Percentiles rank a stretch among this genome's conserved stretches.
Evolutionary conservation across 352 stramenopile genomes (phyloP).

Genomic region (Nannochloropsis limnetica): DNA sequence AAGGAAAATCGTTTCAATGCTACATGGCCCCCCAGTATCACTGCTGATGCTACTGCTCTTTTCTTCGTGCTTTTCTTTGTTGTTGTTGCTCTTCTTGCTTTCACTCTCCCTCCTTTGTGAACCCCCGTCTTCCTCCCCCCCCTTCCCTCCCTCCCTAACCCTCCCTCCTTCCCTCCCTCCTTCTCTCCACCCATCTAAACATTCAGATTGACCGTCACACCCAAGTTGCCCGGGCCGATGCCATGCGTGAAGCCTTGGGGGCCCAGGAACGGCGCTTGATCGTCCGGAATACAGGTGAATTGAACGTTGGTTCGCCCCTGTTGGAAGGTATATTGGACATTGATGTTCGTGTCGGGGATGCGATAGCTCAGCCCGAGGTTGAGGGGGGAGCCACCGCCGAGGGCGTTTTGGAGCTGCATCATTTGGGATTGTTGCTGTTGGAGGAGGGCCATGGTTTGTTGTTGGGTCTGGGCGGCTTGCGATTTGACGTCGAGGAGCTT

Average conservation of each 20-base stretch:
- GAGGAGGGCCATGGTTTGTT: conserved; percentile 68
- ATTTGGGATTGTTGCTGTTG: conserved; percentile 62
- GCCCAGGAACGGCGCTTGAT: conserved; percentile 67
- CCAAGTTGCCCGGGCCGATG: conserved; percentile 69
- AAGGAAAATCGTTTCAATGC: background rate
- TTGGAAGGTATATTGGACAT: conserved; percentile 66
- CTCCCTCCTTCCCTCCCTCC: background rate
- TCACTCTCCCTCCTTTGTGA: background rate
- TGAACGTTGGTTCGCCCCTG: conserved; percentile 58
- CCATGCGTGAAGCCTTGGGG: conserved; percentile 71
- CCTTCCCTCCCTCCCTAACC: background rate
- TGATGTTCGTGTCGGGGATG: conserved; percentile 70
- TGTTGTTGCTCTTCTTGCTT: background rate
- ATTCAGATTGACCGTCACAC: conserved; percentile 69
- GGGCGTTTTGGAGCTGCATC: conserved; percentile 53
- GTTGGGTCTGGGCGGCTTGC: conserved; percentile 61
- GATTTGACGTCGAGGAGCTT: conserved; percentile 61
- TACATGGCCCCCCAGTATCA: too few relatives aligned
- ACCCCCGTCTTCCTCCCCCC: background rate
- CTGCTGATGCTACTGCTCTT: background rate
- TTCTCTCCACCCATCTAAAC: conserved; percentile 52
- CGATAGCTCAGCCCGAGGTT: conserved; percentile 66
- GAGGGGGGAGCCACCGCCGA: conserved; percentile 63
- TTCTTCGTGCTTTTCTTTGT: background rate
- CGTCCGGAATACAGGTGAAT: conserved; percentile 68